Percentiles rank a stretch among this genome's conserved stretches.
phyloP scores from a whole-genome alignment of 306 rosid genomes.

The Purshia tridentata region DNA sequence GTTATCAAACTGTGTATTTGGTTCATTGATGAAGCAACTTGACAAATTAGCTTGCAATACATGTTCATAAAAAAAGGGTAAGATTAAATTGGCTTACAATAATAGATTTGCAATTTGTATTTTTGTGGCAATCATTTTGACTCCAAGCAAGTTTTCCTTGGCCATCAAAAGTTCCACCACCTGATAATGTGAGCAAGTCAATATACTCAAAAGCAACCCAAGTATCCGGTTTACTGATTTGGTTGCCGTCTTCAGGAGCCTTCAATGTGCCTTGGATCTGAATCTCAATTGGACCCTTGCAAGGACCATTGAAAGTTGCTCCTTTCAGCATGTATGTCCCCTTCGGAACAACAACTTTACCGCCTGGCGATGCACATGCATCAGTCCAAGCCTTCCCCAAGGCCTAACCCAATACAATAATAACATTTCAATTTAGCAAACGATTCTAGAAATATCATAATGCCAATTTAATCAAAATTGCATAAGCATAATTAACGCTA shows the following conservation, averaged over 20 bases:
- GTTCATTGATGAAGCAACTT: no score
- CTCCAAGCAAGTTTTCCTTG: slow-evolving; percentile 39
- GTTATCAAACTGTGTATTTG: no score
- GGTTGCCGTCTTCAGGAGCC: slow-evolving; percentile 26
- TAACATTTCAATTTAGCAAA: no score
- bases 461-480: no score
- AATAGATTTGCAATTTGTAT: neutral
- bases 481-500: neutral
- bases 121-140: slow-evolving; percentile 22
- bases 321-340: slow-evolving; percentile 22
- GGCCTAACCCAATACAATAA: slow-evolving; percentile 22
- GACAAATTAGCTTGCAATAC: no score
- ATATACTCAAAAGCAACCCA: slow-evolving; percentile 39
- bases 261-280: slow-evolving; percentile 29
- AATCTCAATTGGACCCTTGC: slow-evolving; percentile 42
- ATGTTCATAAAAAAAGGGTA: no score
- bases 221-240: neutral
- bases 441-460: no score
- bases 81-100: no score
- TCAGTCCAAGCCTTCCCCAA: slow-evolving; percentile 32
- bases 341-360: slow-evolving; percentile 25
- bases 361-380: slow-evolving; percentile 32
- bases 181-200: slow-evolving; percentile 30
- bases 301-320: slow-evolving; percentile 37
- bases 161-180: slow-evolving; percentile 46